Percentiles rank a stretch among this genome's conserved stretches.
Evolutionary conservation across 2,329 filamentous ascomycete species (phyloP).

Genomic region (Aspergillus proliferans): DNA sequence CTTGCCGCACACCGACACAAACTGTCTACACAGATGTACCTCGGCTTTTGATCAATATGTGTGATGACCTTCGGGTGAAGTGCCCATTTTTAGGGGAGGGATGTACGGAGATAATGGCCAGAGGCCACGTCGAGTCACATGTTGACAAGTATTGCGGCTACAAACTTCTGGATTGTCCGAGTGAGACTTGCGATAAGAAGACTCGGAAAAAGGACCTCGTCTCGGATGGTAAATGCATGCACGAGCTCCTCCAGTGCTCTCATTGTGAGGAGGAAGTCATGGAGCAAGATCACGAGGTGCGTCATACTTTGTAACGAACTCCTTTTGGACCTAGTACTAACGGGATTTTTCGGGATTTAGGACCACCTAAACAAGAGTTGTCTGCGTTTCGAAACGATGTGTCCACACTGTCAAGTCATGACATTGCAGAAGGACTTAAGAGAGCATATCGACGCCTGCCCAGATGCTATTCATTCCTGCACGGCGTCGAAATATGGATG

Average conservation of each 20-base stretch:
- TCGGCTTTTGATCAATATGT: conserved; percentile 54
- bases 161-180: conserved; percentile 48
- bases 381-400: conserved; percentile 29
- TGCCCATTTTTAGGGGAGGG: conserved; percentile 53
- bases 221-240: conserved; percentile 45
- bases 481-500: conserved; percentile 41
- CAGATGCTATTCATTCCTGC: conserved; percentile 32
- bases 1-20: conserved; percentile 46
- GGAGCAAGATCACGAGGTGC: conserved; percentile 49
- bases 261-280: conserved; percentile 49
- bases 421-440: conserved; percentile 27
- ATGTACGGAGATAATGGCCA: conserved; percentile 48
- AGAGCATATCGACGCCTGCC: conserved; percentile 33
- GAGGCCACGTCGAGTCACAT: conserved; percentile 54
- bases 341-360: conserved; percentile 10
- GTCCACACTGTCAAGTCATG: conserved; percentile 31
- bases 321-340: conserved; percentile 3
- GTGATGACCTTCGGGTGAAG: conserved; percentile 55
- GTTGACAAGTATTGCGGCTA: conserved; percentile 56
- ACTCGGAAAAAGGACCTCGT: conserved; percentile 52
- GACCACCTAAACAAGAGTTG: conserved; percentile 34
- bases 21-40: conserved; percentile 41
- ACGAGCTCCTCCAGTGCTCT: conserved; percentile 48
- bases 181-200: conserved; percentile 44
- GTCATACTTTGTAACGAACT: conserved; percentile 7